These are phyloP conservation scores for Xanthoparmelia taractica DNA, from an alignment of 495 filamentous ascomycete genomes.

Conservation along the genomic window DNA sequence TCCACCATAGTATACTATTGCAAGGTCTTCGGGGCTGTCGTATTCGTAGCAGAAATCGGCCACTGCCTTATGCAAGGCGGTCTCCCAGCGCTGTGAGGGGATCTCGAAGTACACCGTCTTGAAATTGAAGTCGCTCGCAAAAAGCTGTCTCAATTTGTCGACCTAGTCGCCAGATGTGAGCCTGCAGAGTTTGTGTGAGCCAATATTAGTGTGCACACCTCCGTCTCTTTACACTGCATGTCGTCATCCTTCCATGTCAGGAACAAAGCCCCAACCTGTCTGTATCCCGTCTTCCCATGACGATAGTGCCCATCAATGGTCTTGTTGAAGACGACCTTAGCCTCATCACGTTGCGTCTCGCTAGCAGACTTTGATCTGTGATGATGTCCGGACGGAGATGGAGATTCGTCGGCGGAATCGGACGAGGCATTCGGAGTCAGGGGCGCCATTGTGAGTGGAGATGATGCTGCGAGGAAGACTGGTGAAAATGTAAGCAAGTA, in stretches of 20 bases:
- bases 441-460: background rate
- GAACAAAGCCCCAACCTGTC: conserved; percentile 44
- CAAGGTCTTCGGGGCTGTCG: conserved; percentile 24
- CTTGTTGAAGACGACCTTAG: conserved; percentile 23
- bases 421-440: conserved; percentile 4
- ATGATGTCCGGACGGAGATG: background rate
- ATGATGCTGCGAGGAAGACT: background rate
- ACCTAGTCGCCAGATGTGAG: conserved; percentile 16
- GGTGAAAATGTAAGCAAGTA: background rate
- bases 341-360: conserved; percentile 19
- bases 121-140: conserved; percentile 23
- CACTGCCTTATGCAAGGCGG: conserved; percentile 21
- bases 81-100: conserved; percentile 22
- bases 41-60: conserved; percentile 24
- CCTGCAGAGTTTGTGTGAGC: background rate
- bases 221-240: conserved; percentile 33
- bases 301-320: conserved; percentile 25
- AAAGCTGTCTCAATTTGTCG: conserved; percentile 18
- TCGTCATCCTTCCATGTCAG: conserved; percentile 51
- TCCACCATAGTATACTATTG: conserved; percentile 29
- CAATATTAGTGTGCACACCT: conserved; percentile 4
- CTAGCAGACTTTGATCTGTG: conserved; percentile 6
- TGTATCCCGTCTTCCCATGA: conserved; percentile 34
- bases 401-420: background rate
- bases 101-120: conserved; percentile 24